Evolutionary conservation across 345 rosid species (phyloP).

Genomic region (Eucalyptus regnans): DNA sequence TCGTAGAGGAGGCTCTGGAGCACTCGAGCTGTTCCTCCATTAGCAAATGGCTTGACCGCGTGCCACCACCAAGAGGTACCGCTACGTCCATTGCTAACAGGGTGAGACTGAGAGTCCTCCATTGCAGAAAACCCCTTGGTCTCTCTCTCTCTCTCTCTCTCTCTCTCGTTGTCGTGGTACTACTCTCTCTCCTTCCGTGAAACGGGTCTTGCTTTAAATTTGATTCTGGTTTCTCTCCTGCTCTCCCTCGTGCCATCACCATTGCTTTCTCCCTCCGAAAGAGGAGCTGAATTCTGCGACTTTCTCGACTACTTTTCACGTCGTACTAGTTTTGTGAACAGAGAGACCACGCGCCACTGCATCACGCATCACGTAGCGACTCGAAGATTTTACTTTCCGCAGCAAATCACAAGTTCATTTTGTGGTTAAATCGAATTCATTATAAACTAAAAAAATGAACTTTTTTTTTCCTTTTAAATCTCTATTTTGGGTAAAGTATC

Average conservation of each 20-base stretch:
- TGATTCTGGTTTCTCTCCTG: background rate
- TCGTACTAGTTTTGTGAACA: background rate
- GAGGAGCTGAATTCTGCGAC: background rate
- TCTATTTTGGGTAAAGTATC: background rate
- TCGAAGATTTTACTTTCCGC: background rate
- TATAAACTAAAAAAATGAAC: background rate
- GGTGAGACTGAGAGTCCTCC: background rate
- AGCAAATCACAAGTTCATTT: background rate
- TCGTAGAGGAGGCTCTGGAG: background rate
- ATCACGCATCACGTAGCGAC: background rate
- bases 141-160: background rate
- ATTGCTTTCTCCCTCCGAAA: background rate
- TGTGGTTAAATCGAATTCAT: background rate
- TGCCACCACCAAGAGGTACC: background rate
- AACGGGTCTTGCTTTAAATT: background rate
- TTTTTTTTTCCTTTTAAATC: background rate
- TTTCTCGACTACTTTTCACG: background rate
- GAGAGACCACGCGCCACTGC: background rate
- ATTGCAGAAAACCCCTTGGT: background rate
- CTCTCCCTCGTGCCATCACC: background rate
- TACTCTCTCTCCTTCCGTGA: background rate
- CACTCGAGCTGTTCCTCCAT: background rate
- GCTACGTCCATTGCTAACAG: background rate
- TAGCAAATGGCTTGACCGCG: background rate
- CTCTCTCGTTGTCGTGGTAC: background rate